Evolutionary conservation across 768 basidiomycete genomes (phyloP), one percentile per base, ranked within the genome.

Genomic region (Mycena olivaceomarginata): DNA sequence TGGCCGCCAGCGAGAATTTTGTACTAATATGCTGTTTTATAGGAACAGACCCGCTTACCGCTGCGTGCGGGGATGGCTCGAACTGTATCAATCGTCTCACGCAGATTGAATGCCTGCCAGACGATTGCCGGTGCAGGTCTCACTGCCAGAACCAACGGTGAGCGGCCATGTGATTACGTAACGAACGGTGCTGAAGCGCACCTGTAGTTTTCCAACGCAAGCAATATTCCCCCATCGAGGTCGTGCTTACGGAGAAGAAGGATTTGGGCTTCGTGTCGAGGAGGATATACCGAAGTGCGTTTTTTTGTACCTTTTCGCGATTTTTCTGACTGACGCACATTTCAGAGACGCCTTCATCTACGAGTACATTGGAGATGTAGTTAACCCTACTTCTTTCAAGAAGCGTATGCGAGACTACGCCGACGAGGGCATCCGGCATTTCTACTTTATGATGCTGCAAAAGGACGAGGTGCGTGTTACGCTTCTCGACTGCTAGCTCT

Each of bases 361-460:
- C 83, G 98, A 99, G 85, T 99, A 99, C 83, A 93, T 99, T 45
- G 98, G 98, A 43, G 98, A 99, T 77, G 97, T 99, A 25, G 96
- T 99, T 80, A 94, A 92, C 74, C 95, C 96, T 46, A 87, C 88
- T 13, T 94, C 95, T 18, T 98, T 99, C 84, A 92, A 95, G 86
- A 97, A 96, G 84, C 93, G 98, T 41, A 99, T 99, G 97, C 92
- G 95, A 51, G 94, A 94, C 11, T 99, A 99, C 83, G 98, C 93
- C 2, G 92, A 94, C 57, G 96, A 98, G 83, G 98, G 98, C 20
- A 97, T 99, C 79, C 90, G 92, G 68, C 98, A 99, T 85, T 99
- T 99, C 81, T 99, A 99, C 87, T 99, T 99, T 84, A 99, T 99
- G 98, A 98, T 98, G 95, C 86, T 99, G 74, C 98, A 99, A 87